Base-by-base conservation (phyloP, 257 asterid genomes). In the Solanum commersonii region DNA sequence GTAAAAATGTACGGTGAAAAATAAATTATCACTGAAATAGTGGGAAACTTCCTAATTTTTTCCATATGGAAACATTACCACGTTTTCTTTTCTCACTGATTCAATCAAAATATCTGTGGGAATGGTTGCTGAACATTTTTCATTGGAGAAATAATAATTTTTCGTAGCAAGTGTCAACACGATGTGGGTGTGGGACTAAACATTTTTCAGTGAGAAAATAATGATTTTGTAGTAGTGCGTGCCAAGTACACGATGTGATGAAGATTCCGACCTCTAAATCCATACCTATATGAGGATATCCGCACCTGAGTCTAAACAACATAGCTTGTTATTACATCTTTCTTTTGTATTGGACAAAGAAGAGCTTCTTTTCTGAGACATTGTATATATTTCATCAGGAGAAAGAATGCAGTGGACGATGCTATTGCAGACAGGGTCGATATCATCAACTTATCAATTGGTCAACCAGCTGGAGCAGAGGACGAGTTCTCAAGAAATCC, bases 371-470 rank as follows among this genome's bases (percentile, higher is more conserved):
- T 29, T 29, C 2, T 15, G 9, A 3, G 16, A 27, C 34, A n/a
- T 25, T 14, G 22, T 29, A 3, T 70, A 37, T 67, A 59, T 7
- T 84, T n/a, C 56, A 65, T n/a, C 7, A 96, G 99, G 93, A 90
- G 91, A 81, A 91, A 85, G 90, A 91, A 94, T 5, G 83, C 95
- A 15, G 90, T 96, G 44, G 83, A 95, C 46, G 98, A 96, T 86
- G 98, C 98, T 0, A 93, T 96, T 10, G 92, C 88, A 6, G 98
- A 95, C 12, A 95, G 94, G 0, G 98, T 96, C 23, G 93, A 95
- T 68, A 93, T 96, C 78, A 10, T 96, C 23, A 95, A 98, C 22
- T 88, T 96, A 0, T 95, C 98, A 1, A 31, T 95, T 11, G 98
- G 98, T 22, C 52, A 93, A 14, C 37, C 88, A 3, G 88, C 91